A percentile compares a stretch with the other conserved stretches of the same genome.
Evolutionary conservation across 2,329 filamentous ascomycete species (phyloP).

Genomic region (Leptographium wingfieldii): DNA sequence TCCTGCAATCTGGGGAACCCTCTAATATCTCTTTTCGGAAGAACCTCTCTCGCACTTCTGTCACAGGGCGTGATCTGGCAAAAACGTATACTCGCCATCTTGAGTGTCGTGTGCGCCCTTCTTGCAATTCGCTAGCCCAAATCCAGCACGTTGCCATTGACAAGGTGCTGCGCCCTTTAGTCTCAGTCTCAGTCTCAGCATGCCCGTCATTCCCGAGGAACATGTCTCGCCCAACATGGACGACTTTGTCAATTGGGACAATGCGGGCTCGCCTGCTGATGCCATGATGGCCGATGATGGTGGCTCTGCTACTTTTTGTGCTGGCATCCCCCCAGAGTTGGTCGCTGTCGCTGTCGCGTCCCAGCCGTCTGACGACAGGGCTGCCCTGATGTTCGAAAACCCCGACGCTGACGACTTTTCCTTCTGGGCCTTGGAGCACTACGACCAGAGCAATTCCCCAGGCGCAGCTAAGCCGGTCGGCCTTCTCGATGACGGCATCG

Average conservation of each 20-base stretch:
- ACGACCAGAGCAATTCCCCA: conserved; percentile 26
- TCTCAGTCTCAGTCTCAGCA: neutral
- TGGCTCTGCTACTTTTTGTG: neutral
- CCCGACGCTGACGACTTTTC: conserved; percentile 47
- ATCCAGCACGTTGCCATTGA: neutral
- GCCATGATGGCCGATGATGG: conserved; percentile 10
- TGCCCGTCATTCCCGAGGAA: neutral
- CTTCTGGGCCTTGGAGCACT: conserved; percentile 47
- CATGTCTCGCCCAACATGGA: conserved; percentile 26
- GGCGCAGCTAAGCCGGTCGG: neutral
- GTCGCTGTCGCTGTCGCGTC: conserved; percentile 6
- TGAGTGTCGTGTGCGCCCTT: neutral
- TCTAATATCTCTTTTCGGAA: neutral
- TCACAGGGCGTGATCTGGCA: neutral
- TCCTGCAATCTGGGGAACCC: no score
- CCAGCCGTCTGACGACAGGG: conserved; percentile 13
- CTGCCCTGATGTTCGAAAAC: conserved; percentile 40
- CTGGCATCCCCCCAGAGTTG: conserved; percentile 7
- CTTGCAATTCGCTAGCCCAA: neutral
- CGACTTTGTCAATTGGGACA: conserved; percentile 52
- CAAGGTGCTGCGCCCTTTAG: neutral
- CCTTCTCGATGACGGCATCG: neutral
- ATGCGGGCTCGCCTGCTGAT: conserved; percentile 23
- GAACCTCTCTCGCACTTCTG: neutral
- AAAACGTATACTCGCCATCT: neutral